These are phyloP conservation scores for Pyrenochaeta sp. DNA, from an alignment of 2,329 filamentous ascomycete genomes.

Conservation along the genomic window DNA sequence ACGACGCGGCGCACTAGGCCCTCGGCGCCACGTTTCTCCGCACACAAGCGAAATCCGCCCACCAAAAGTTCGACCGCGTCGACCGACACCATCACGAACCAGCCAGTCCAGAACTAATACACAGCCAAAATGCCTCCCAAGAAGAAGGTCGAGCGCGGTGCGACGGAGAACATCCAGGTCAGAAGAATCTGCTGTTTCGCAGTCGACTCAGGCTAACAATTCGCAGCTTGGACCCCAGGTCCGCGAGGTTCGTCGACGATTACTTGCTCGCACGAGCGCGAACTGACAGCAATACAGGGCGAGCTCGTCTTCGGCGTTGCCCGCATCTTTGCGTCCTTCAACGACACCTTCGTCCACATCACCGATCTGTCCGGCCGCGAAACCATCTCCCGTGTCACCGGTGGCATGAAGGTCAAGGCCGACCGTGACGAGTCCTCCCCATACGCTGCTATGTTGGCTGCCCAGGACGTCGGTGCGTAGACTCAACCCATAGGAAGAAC, in stretches of 20 bases:
- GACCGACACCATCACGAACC: slow-evolving; percentile 32
- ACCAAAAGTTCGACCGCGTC: slow-evolving; percentile 31
- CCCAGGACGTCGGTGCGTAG: slow-evolving; percentile 73
- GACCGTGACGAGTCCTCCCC: slow-evolving; percentile 99
- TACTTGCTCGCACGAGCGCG: slow-evolving; percentile 14
- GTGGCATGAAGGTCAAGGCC: slow-evolving; percentile 99
- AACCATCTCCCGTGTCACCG: slow-evolving; percentile 99
- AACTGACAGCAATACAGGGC: slow-evolving; percentile 62
- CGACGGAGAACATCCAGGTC: slow-evolving; percentile 84
- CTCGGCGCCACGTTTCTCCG: slow-evolving; percentile 21
- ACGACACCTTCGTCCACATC: slow-evolving; percentile 82
- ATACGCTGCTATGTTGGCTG: slow-evolving; percentile 99
- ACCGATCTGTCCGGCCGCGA: slow-evolving; percentile 99
- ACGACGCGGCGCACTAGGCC: slow-evolving; percentile 21
- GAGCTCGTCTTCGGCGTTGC: slow-evolving; percentile 98
- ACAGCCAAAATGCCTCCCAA: slow-evolving; percentile 78
- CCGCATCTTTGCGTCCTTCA: slow-evolving; percentile 90
- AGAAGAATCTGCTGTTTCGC: background rate
- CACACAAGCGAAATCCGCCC: slow-evolving; percentile 23
- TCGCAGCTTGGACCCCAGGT: slow-evolving; percentile 90
- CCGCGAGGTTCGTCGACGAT: slow-evolving; percentile 72
- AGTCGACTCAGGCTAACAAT: slow-evolving; percentile 38
- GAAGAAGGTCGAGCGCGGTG: slow-evolving; percentile 81
- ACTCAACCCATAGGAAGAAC: background rate
- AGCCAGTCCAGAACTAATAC: slow-evolving; percentile 40